These are phyloP conservation scores for Monilinia polystroma DNA, from an alignment of 2,329 filamentous ascomycete species.

Conservation along the genomic window DNA sequence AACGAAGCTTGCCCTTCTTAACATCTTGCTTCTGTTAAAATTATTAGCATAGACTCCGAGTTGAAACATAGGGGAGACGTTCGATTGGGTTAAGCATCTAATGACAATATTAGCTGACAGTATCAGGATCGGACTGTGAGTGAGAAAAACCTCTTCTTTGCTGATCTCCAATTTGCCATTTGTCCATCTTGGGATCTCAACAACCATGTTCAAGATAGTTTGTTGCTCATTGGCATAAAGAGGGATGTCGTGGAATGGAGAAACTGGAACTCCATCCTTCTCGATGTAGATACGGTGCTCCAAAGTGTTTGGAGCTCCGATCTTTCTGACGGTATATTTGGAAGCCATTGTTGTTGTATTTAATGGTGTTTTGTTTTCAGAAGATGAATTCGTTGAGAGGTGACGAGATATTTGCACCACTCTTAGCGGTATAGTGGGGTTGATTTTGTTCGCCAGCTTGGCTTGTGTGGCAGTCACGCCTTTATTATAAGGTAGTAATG, in stretches of 20 bases:
- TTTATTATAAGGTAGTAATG: conserved; percentile 1
- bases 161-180: conserved; percentile 94
- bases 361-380: conserved; percentile 21
- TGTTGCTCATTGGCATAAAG: conserved; percentile 96
- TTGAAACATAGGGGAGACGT: background rate
- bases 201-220: conserved; percentile 97
- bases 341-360: conserved; percentile 41
- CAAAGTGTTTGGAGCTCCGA: conserved; percentile 86
- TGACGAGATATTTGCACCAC: conserved; percentile 24
- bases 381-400: conserved; percentile 23
- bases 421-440: conserved; percentile 18
- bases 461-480: conserved; percentile 20
- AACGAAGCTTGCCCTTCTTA: conserved; percentile 99
- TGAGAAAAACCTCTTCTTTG: conserved; percentile 67
- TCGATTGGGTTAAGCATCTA: conserved; percentile 25
- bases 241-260: conserved; percentile 97
- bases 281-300: conserved; percentile 98
- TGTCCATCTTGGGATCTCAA: conserved; percentile 99
- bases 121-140: conserved; percentile 48
- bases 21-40: conserved; percentile 75
- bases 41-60: conserved; percentile 11
- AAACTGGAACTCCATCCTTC: conserved; percentile 92
- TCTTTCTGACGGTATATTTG: conserved; percentile 76
- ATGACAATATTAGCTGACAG: conserved; percentile 6
- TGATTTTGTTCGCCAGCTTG: conserved; percentile 21